These are phyloP conservation scores for Delphinella strobiligena DNA, from an alignment of 2,329 filamentous ascomycete species.

Conservation along the genomic window DNA sequence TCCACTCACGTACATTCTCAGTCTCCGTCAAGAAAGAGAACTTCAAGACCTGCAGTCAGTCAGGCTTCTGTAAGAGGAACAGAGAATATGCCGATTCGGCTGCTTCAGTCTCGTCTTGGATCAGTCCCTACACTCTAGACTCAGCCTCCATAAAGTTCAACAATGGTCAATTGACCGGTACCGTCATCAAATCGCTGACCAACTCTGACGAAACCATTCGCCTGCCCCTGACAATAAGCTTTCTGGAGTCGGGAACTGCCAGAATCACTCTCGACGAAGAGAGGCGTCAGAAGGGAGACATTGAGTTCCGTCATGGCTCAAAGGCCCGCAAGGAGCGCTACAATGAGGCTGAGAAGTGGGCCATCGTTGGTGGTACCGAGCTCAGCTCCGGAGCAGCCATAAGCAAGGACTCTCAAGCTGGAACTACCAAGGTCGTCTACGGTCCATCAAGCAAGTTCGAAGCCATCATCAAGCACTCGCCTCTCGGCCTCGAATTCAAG, in stretches of 20 bases:
- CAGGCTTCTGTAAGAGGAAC: slow-evolving; percentile 95
- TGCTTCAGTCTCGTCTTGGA: slow-evolving; percentile 51
- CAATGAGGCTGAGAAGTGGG: slow-evolving; percentile 80
- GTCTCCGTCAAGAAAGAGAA: slow-evolving; percentile 86
- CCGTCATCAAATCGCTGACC: slow-evolving; percentile 68
- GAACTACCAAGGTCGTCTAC: slow-evolving; percentile 63
- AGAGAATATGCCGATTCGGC: slow-evolving; percentile 76
- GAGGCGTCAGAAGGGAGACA: slow-evolving; percentile 75
- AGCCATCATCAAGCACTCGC: slow-evolving; percentile 69
- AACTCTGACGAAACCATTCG: slow-evolving; percentile 55
- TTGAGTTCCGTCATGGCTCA: slow-evolving; percentile 76
- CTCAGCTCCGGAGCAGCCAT: slow-evolving; percentile 61
- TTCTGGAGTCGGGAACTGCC: slow-evolving; percentile 79
- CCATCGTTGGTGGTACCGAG: slow-evolving; percentile 68
- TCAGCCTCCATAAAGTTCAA: slow-evolving; percentile 62
- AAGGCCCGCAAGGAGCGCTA: slow-evolving; percentile 82
- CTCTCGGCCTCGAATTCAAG: slow-evolving; percentile 78
- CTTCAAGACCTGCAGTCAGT: slow-evolving; percentile 93
- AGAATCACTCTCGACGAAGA: slow-evolving; percentile 87
- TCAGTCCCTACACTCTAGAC: slow-evolving; percentile 67
- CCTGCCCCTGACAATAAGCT: slow-evolving; percentile 74
- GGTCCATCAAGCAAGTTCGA: slow-evolving; percentile 66
- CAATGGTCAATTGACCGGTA: slow-evolving; percentile 67
- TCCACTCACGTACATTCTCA: slow-evolving; percentile 24
- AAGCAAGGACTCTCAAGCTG: slow-evolving; percentile 50